Evolutionary conservation across 192 early-diverging fungal genomes (phyloP), one percentile per base, ranked within the genome.

Genomic region (Coemansia sp.): DNA sequence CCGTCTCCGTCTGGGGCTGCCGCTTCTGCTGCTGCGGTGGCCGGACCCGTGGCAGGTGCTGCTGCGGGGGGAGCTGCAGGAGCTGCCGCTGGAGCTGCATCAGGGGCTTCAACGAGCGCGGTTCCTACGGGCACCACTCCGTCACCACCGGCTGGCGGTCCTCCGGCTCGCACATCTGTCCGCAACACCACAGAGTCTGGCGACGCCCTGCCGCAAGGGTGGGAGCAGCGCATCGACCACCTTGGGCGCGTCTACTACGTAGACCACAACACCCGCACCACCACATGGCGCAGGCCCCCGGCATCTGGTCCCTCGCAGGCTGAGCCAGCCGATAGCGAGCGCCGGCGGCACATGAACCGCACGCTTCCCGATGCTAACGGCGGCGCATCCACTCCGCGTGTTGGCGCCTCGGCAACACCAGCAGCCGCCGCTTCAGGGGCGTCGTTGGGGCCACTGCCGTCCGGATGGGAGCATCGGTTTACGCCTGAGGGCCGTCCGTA

Each of bases 221-320:
- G 97, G 97, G 97, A 99, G 87, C 87, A 94, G 56, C 90, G 97
- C 60, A 86, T 90, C 22, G 97, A 99, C 87, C 91, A 95, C 70
- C 71, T 96, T 51, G 93, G 95, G 9, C 89, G 97, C 4, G 90
- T 91, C 6, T 99, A 99, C 87, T 99, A 96, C 83, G 95, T 99
- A 19, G 96, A 99, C 82, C 97, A 99, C 76, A 98, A 94, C 79
- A 91, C 88, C n/a, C 88, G 96, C 42, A 91, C 90, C 13, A 99
- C 97, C 8, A 98, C 97, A 13, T 99, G 97, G 97, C 89, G 88
- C 61, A 80, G 82, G 54, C 82, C 82, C 22, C 65, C 58, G 20
- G 67, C 67, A 38, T 22, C 76, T 8, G 66, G 59, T 22, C 56
- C 46, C n/a, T 51, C 72, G 53, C 44, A 60, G 16, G 56, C 60